Base-by-base conservation (phyloP, 1,284 basidiomycete species). In the Cutaneotrichosporon cyanovorans region DNA sequence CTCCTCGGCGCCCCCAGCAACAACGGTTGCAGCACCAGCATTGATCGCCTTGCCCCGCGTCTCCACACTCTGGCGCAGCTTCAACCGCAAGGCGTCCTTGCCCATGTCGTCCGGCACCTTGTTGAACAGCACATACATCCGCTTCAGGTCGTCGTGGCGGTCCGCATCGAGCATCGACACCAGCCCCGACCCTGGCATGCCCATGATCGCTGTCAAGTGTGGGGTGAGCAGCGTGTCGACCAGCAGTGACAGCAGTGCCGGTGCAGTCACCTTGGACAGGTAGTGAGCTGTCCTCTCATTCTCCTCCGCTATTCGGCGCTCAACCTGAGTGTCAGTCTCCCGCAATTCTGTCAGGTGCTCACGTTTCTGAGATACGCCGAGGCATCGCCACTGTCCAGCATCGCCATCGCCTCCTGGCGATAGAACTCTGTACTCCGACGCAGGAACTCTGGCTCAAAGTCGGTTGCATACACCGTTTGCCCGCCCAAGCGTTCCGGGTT, bases 241-340 rank as follows among this genome's bases (percentile, higher is more conserved):
- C 14, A 97, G 77, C 41, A 95, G 84, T 34, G 78, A 75, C 40
- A 81, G 80, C 5, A 98, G 76, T 2, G 83, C 79, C 0, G 74
- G 65, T 4, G 80, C 78, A 1, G 91, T 95, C 47, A 81, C 76
- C 2, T 82, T 78, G 18, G 84, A 83, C 22, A 99, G 78, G 66
- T 96, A 98, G 62, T 93, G 85, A 42, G 86, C 80, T n/a, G 85
- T 84, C 28, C 95, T 80, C 25, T 83, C 82, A 28, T 87, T 81
- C 69, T 99, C 95, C 33, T 89, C 84, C 15, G 80, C 76, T 48
- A 98, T 79, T 11, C 91, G 82, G 42, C 75, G 73, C 69, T 96
- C 88, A 18, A 83, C 87, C 87, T 97, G 69, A 4, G 37, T n/a
- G 45, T 38, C 34, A 39, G n/a, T 25, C 7, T 14, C 30, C 14